These are phyloP conservation scores for Chlorociboria aeruginascens DNA, from an alignment of 495 filamentous ascomycete genomes.

Conservation along the genomic window DNA sequence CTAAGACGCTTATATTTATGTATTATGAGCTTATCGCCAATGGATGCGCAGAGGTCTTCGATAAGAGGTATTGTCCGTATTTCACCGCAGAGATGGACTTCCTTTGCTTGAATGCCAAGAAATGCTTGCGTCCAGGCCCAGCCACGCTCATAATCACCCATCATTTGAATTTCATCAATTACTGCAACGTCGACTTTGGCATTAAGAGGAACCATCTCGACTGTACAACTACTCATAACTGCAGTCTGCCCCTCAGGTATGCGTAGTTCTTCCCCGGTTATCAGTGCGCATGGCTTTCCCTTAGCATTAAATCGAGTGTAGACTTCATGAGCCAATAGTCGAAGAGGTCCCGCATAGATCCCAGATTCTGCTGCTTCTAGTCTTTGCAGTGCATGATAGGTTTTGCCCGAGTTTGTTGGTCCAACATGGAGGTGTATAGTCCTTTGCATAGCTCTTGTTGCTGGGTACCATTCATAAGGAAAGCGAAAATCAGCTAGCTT, in stretches of 20 bases:
- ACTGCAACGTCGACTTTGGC: slow-evolving; percentile 72
- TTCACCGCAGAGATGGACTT: slow-evolving; percentile 93
- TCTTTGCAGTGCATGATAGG: slow-evolving; percentile 85
- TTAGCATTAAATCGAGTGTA: slow-evolving; percentile 69
- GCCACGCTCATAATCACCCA: slow-evolving; percentile 64
- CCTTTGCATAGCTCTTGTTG: slow-evolving; percentile 62
- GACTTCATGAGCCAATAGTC: slow-evolving; percentile 87
- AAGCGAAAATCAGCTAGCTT: slow-evolving; percentile 67
- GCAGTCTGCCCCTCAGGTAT: slow-evolving; percentile 35
- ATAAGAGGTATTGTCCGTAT: slow-evolving; percentile 71
- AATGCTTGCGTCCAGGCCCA: slow-evolving; percentile 97
- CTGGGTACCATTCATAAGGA: slow-evolving; percentile 85
- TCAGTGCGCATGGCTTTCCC: slow-evolving; percentile 60
- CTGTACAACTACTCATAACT: slow-evolving; percentile 71
- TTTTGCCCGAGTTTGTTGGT: slow-evolving; percentile 97
- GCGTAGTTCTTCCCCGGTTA: slow-evolving; percentile 85
- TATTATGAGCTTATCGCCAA: slow-evolving; percentile 74
- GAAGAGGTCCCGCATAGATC: slow-evolving; percentile 83
- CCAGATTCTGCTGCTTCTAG: slow-evolving; percentile 65
- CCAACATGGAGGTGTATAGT: slow-evolving; percentile 90
- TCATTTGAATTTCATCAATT: slow-evolving; percentile 98
- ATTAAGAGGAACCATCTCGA: slow-evolving; percentile 85
- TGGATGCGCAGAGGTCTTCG: slow-evolving; percentile 58
- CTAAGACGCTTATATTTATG: slow-evolving; percentile 75
- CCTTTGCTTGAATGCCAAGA: slow-evolving; percentile 70